Evolutionary conservation across 2,329 filamentous ascomycete genomes (phyloP).

Genomic region (Didymella lethalis): DNA sequence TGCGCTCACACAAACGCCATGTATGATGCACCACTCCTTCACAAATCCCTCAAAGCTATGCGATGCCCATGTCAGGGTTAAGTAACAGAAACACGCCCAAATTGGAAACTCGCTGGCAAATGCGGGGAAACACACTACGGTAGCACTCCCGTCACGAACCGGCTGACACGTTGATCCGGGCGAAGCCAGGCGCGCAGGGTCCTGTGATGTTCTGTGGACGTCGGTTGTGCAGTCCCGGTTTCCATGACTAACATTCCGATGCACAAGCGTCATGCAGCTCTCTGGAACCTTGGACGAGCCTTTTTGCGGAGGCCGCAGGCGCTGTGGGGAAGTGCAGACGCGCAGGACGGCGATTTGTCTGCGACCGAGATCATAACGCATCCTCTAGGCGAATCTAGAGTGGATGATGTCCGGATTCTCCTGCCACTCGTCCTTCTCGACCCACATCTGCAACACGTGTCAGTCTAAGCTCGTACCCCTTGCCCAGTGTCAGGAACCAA

Average conservation of each 20-base stretch:
- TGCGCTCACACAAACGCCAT: slow-evolving; percentile 46
- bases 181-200: slow-evolving; percentile 32
- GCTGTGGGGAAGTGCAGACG: slow-evolving; percentile 37
- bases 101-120: slow-evolving; percentile 36
- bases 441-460: slow-evolving; percentile 82
- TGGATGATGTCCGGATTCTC: slow-evolving; percentile 99
- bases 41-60: slow-evolving; percentile 26
- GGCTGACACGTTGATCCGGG: slow-evolving; percentile 36
- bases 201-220: slow-evolving; percentile 34
- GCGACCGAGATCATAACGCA: slow-evolving; percentile 38
- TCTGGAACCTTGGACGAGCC: slow-evolving; percentile 26
- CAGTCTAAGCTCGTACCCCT: slow-evolving; percentile 31
- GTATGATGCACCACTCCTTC: slow-evolving; percentile 38
- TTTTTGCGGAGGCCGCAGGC: slow-evolving; percentile 45
- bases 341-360: slow-evolving; percentile 21
- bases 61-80: slow-evolving; percentile 30
- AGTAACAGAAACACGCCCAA: slow-evolving; percentile 47
- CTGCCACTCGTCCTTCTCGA: slow-evolving; percentile 99
- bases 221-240: slow-evolving; percentile 36
- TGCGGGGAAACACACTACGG: slow-evolving; percentile 49
- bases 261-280: slow-evolving; percentile 43
- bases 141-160: slow-evolving; percentile 42
- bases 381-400: slow-evolving; percentile 84
- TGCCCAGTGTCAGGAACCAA: slow-evolving; percentile 54
- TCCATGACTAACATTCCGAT: slow-evolving; percentile 47